Conservation (phyloP, 2,329 filamentous ascomycete species). For the Diaporthe citri region DNA sequence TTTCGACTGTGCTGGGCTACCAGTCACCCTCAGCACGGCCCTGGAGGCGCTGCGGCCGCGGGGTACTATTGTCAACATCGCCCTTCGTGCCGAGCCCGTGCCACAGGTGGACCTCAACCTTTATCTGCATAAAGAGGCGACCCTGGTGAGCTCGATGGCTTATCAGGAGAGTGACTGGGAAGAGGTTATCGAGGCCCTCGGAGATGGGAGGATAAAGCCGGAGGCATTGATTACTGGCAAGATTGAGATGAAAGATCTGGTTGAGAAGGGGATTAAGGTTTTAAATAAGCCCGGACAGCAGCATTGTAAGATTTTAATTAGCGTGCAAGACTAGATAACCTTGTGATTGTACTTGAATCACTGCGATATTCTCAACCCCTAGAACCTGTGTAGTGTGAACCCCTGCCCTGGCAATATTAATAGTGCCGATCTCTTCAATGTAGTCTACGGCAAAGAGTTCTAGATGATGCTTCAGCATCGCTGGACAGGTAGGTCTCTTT, state of each 20-base stretch:
- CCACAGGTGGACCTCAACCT: slow-evolving; percentile 64
- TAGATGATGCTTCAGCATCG: too few species aligned
- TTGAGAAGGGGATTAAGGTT: slow-evolving; percentile 63
- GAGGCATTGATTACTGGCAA: slow-evolving; percentile 65
- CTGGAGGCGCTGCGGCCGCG: slow-evolving; percentile 40
- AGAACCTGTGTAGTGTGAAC: neutral
- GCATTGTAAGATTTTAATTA: slow-evolving; percentile 67
- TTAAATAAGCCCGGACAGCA: slow-evolving; percentile 65
- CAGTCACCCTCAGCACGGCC: slow-evolving; percentile 56
- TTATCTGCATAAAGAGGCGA: slow-evolving; percentile 59
- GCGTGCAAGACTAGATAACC: slow-evolving; percentile 3
- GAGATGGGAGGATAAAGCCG: slow-evolving; percentile 53
- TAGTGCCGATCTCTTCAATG: too few species aligned
- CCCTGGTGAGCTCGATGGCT: slow-evolving; percentile 35
- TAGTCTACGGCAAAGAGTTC: too few species aligned
- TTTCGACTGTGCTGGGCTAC: slow-evolving; percentile 46
- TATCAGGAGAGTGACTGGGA: slow-evolving; percentile 45
- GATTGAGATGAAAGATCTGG: slow-evolving; percentile 61
- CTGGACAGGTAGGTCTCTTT: too few species aligned
- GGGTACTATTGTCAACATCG: slow-evolving; percentile 44
- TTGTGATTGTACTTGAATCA: neutral
- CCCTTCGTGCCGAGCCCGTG: slow-evolving; percentile 50
- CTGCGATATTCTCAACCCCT: neutral
- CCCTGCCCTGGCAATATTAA: too few species aligned
- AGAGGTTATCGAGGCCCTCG: slow-evolving; percentile 42